Base-by-base conservation (phyloP, 306 rosid species). In the Pterocarpus macrocarpus region DNA sequence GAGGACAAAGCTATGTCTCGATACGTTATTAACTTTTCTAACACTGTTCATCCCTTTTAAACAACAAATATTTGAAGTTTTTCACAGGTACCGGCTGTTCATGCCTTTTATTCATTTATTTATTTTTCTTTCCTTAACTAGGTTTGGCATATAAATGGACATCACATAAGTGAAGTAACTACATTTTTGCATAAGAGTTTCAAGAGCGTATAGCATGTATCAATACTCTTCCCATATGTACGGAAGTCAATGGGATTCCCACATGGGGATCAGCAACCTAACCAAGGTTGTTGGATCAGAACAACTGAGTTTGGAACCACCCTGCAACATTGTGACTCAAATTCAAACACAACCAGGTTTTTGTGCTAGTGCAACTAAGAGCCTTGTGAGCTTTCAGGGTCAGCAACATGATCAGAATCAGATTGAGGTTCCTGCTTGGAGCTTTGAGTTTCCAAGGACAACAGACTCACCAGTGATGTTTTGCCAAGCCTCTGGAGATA, bases 211-310 rank as follows among this genome's bases (percentile, higher is more conserved):
- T 43, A 81, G 50, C 41, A 85, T 58, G 53, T 68, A 78, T 68
- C 70, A 83, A 49, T 67, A 65, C 30, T 41, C 30, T 66, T 58
- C 77, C 61, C 71, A 64, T 39, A 81, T 77, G 74, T 73, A 67
- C 8, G 64, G 58, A 75, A 61, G 71, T 50, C 70, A 56, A 61
- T 82, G 84, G 81, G 83, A 77, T 45, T 13, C 78, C 52, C 58
- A 30, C 80, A 47, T 41, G 43, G 85, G 82, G 15, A 69, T 75
- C 70, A 70, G n/a, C 75, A 55, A 32, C 64, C 7, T 64, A 32
- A 41, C n/a, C 57, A 85, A 77, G 35, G 49, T 77, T 66, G 74
- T 76, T 81, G 83, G 69, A 66, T 2, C 81, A 84, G 81, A 75
- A 75, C 73, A 79, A 0, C 8, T 5, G 16, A 45, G 30, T 78